Evolutionary conservation across 2,329 filamentous ascomycete species (phyloP).

Genomic region (Colletotrichum ledebouriae): DNA sequence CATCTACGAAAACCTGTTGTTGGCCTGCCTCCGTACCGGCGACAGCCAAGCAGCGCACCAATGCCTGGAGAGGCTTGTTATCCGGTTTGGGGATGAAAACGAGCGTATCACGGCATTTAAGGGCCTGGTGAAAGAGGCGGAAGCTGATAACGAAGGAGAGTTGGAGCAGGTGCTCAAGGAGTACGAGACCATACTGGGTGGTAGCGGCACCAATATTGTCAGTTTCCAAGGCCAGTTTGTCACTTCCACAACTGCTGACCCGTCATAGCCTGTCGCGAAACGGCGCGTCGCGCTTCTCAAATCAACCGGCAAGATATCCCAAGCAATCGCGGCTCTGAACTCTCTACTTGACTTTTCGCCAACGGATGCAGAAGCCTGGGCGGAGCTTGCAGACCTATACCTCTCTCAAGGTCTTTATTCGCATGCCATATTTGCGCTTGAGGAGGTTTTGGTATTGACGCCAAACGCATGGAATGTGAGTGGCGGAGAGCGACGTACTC

Average conservation of each 20-base stretch:
- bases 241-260: slow-evolving; percentile 48
- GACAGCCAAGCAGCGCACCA: slow-evolving; percentile 83
- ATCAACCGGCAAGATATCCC: slow-evolving; percentile 76
- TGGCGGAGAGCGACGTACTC: slow-evolving; percentile 31
- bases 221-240: slow-evolving; percentile 50
- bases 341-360: slow-evolving; percentile 85
- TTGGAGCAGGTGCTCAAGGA: slow-evolving; percentile 79
- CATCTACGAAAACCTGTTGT: slow-evolving; percentile 86
- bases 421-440: slow-evolving; percentile 88
- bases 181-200: slow-evolving; percentile 81
- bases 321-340: slow-evolving; percentile 81
- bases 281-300: slow-evolving; percentile 84
- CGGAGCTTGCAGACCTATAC: slow-evolving; percentile 91
- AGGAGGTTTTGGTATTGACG: slow-evolving; percentile 88
- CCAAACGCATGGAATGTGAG: slow-evolving; percentile 97
- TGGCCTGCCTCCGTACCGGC: slow-evolving; percentile 86
- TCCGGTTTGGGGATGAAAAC: slow-evolving; percentile 86
- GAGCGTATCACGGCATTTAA: slow-evolving; percentile 87
- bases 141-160: slow-evolving; percentile 74
- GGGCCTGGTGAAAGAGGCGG: slow-evolving; percentile 88
- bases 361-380: slow-evolving; percentile 93
- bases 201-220: slow-evolving; percentile 85
- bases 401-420: slow-evolving; percentile 81
- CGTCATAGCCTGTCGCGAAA: slow-evolving; percentile 81
- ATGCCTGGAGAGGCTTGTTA: slow-evolving; percentile 80